Conservation (phyloP, 2,329 filamentous ascomycete species). For the Aspergillus niger region DNA sequence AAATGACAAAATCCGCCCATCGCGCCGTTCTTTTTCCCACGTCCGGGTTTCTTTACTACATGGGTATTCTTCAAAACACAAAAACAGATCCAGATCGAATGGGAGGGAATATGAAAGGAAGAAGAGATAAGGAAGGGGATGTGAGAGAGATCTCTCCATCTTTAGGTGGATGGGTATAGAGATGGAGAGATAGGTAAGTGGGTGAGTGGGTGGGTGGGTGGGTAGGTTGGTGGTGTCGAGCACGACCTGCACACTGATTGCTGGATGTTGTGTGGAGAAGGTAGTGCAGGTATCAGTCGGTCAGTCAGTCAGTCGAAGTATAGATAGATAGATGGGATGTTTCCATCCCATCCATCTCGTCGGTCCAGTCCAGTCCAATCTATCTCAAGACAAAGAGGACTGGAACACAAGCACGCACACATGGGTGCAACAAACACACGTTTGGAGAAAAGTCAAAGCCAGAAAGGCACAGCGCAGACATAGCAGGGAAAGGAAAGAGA, state of each 20-base stretch:
- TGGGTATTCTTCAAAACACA: too few relatives aligned
- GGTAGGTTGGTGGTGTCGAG: background rate
- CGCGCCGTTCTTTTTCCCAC: too few relatives aligned
- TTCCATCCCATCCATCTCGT: background rate
- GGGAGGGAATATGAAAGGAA: too few relatives aligned
- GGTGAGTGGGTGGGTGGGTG: background rate
- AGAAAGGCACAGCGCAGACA: background rate
- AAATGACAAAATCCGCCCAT: too few relatives aligned
- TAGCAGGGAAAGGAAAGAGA: background rate
- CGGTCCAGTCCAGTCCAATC: background rate
- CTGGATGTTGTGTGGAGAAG: background rate
- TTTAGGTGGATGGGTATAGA: background rate
- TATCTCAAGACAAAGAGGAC: background rate
- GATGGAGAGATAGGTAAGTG: background rate
- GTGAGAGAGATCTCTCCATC: too few relatives aligned
- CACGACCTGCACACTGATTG: background rate
- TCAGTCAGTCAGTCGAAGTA: background rate
- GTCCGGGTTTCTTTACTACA: too few relatives aligned
- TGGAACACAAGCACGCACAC: background rate
- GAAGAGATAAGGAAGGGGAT: too few relatives aligned
- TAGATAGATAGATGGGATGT: background rate
- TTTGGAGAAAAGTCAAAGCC: constrained; percentile 8
- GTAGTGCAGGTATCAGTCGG: background rate
- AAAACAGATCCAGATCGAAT: too few relatives aligned
- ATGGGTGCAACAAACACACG: background rate